Base-by-base conservation (phyloP, 352 stramenopile species). In the Globisporangium emineosum region DNA sequence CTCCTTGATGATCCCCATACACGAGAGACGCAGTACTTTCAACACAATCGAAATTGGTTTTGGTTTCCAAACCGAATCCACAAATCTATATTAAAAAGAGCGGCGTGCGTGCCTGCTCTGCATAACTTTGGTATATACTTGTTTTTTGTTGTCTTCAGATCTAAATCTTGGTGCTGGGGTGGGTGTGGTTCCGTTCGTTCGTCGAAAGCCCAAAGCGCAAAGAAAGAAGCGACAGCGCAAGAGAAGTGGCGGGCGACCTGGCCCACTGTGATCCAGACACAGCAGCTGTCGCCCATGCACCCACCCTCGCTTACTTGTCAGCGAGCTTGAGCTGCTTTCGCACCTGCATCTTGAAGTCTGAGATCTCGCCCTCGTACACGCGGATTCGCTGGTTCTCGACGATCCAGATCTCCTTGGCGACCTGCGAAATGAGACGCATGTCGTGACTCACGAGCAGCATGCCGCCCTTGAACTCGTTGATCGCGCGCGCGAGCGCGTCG, bases 401-500 rank as follows among this genome's bases (percentile, higher is more conserved):
- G 57, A 99, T 88, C 87, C 97, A 99, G 77, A 99, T 99, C 77
- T 99, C 96, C 71, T 99, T 95, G 57, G 97, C 97, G 57, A 99
- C 98, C 75, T 99, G 94, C 61, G 90, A 97, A 72, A 99, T 98
- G 57, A 99, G 83, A 57, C 97, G 89, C 96, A 99, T 98, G 89
- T 99, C 97, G 89, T 99, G 97, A 62, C 88, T 98, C 37, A 99
- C 97, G 43, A 99, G 83, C 15, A 99, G 83, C 78, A 99, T 93
- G 40, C 97, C 97, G 67, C 97, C 97, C 64, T 94, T 73, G 77
- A 99, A 99, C 57, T 98, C 86, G 78, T 99, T 99, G 65, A 99
- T 98, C 21, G 97, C 97, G 35, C 97, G 94, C 21, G 97, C 97
- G 35, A 99, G 78, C 21, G 96, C 94, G 78, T 99, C 97, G 71